Evolutionary conservation across 768 basidiomycete species (phyloP).

Genomic region (Heimioporus sp.): DNA sequence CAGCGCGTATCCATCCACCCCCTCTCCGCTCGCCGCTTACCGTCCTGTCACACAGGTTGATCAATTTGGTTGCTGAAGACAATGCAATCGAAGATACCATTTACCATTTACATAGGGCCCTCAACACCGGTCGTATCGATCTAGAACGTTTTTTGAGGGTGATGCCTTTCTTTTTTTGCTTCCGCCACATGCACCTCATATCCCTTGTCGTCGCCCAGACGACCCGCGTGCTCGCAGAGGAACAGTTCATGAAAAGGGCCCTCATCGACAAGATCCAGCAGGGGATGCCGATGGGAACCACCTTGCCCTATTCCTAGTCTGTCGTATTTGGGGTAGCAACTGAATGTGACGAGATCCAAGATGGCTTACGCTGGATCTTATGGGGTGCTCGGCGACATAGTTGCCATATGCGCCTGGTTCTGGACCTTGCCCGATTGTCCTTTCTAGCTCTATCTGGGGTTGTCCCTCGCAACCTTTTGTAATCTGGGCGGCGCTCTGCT

Average conservation of each 20-base stretch:
- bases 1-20: slow-evolving; percentile 53
- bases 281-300: slow-evolving; percentile 52
- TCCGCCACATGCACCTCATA: slow-evolving; percentile 13
- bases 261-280: slow-evolving; percentile 86
- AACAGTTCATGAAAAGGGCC: slow-evolving; percentile 97
- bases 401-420: slow-evolving; percentile 37
- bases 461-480: slow-evolving; percentile 11
- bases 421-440: slow-evolving; percentile 23
- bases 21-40: slow-evolving; percentile 14
- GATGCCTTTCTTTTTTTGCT: slow-evolving; percentile 31
- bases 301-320: slow-evolving; percentile 34
- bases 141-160: slow-evolving; percentile 93
- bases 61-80: slow-evolving; percentile 98
- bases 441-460: slow-evolving; percentile 24
- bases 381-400: slow-evolving; percentile 34
- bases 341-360: slow-evolving; percentile 23
- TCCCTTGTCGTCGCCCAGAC: slow-evolving; percentile 44
- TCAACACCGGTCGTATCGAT: slow-evolving; percentile 90
- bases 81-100: slow-evolving; percentile 98
- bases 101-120: slow-evolving; percentile 91
- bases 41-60: slow-evolving; percentile 55
- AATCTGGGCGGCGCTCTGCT: slow-evolving; percentile 19
- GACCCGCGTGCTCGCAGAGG: slow-evolving; percentile 84
- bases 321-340: slow-evolving; percentile 38
- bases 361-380: slow-evolving; percentile 22